Evolutionary conservation across 1,284 basidiomycete genomes (phyloP).

Genomic region (Sphagnurus paluster): DNA sequence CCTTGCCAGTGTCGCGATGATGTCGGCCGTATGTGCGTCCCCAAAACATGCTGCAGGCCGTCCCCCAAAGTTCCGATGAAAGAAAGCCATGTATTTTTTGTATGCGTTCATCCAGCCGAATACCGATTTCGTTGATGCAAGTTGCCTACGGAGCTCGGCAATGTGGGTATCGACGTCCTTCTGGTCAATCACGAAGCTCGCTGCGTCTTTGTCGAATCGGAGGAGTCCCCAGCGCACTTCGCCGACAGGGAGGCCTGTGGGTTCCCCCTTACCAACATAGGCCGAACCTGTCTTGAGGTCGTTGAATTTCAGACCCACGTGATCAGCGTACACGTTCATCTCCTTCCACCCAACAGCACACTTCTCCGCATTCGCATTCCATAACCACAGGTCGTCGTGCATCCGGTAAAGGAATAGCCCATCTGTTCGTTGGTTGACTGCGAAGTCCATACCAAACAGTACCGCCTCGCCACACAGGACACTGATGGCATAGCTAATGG

Average conservation of each 20-base stretch:
- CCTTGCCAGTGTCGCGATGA: slow-evolving; percentile 34
- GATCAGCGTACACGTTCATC: slow-evolving; percentile 34
- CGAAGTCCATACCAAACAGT: slow-evolving; percentile 44
- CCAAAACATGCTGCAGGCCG: slow-evolving; percentile 38
- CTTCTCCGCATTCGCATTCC: slow-evolving; percentile 30
- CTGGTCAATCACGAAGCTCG: slow-evolving; percentile 39
- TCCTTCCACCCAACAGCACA: slow-evolving; percentile 37
- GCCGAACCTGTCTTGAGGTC: slow-evolving; percentile 39
- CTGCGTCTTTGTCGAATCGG: slow-evolving; percentile 30
- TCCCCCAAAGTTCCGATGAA: slow-evolving; percentile 40
- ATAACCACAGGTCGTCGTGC: slow-evolving; percentile 44
- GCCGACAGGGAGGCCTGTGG: slow-evolving; percentile 31
- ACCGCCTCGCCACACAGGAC: slow-evolving; percentile 37
- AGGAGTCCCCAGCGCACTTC: slow-evolving; percentile 44
- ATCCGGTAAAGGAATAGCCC: slow-evolving; percentile 41
- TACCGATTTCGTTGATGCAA: slow-evolving; percentile 37
- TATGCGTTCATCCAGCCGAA: slow-evolving; percentile 44
- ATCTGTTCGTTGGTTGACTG: slow-evolving; percentile 38
- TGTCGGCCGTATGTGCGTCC: slow-evolving; percentile 30
- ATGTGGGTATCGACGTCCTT: slow-evolving; percentile 37
- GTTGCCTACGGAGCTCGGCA: slow-evolving; percentile 38
- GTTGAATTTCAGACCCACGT: slow-evolving; percentile 39
- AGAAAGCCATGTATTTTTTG: slow-evolving; percentile 46
- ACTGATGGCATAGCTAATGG: slow-evolving; percentile 37
- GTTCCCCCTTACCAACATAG: slow-evolving; percentile 25